These are phyloP conservation scores for Coniochaeta ligniaria DNA, from an alignment of 2,329 filamentous ascomycete genomes.

Conservation along the genomic window DNA sequence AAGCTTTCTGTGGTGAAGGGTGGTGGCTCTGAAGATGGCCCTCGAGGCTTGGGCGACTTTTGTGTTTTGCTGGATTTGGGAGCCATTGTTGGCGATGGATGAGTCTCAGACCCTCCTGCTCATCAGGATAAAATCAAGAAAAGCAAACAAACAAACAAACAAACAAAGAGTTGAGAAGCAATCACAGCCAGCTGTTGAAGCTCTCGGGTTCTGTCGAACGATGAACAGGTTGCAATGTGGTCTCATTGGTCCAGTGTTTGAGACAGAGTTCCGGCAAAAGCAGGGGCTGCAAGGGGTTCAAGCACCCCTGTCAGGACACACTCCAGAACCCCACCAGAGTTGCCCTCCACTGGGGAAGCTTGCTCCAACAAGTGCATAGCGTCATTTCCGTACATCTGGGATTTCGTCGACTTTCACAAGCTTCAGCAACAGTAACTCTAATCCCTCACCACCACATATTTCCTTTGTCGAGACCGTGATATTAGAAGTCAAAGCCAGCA, in stretches of 20 bases:
- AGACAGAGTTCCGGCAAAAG: constrained; percentile 6
- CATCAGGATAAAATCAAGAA: not conserved
- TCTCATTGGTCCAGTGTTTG: constrained; percentile 14
- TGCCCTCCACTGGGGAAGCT: not conserved
- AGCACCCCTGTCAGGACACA: not conserved
- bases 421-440: not conserved
- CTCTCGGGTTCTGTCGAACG: not conserved
- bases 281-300: not conserved
- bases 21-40: not conserved
- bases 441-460: not conserved
- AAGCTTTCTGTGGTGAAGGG: constrained; percentile 42
- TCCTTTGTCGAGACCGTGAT: not conserved
- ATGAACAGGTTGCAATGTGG: constrained; percentile 3
- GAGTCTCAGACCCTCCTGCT: not conserved
- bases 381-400: not conserved
- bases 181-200: constrained; percentile 4
- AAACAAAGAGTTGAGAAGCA: not conserved
- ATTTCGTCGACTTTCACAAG: not conserved
- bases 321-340: not conserved
- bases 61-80: constrained; percentile 9
- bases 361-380: not conserved
- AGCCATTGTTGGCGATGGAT: constrained; percentile 18
- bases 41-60: not conserved
- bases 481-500: not conserved
- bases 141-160: too few relatives aligned